Evolutionary conservation across 768 basidiomycete species (phyloP).

Genomic region (Tylopilus rubrobrunneus): DNA sequence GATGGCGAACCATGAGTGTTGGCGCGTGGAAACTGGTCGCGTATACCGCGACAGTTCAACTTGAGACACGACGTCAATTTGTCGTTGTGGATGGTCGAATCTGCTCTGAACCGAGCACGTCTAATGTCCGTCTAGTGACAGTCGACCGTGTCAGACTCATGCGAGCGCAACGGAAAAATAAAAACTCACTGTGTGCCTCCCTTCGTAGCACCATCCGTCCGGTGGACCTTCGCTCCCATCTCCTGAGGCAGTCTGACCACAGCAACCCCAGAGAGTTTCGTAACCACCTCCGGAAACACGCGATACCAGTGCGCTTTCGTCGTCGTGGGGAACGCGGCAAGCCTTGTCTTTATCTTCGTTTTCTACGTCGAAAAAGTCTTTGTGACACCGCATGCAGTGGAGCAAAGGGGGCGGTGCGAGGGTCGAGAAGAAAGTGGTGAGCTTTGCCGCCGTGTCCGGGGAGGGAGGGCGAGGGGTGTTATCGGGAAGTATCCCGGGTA

Average conservation of each 20-base stretch:
- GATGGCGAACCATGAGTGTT: not conserved
- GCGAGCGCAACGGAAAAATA: not conserved
- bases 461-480: constrained; percentile 23
- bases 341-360: constrained; percentile 57
- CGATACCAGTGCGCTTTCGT: constrained; percentile 75
- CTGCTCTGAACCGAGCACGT: constrained; percentile 76
- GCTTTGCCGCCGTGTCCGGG: constrained; percentile 39
- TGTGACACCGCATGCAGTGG: constrained; percentile 77
- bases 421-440: constrained; percentile 56
- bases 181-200: constrained; percentile 58
- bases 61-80: constrained; percentile 60
- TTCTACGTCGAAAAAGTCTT: constrained; percentile 64
- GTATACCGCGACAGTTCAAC: constrained; percentile 50
- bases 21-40: constrained; percentile 15
- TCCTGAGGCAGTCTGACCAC: constrained; percentile 66
- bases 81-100: constrained; percentile 62
- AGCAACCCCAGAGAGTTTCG: constrained; percentile 70
- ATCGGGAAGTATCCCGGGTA: constrained; percentile 10
- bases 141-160: not conserved
- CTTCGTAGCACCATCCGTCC: constrained; percentile 86
- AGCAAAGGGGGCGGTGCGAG: constrained; percentile 64
- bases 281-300: constrained; percentile 43
- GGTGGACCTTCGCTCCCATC: constrained; percentile 81
- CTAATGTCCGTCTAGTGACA: constrained; percentile 57
- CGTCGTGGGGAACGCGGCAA: constrained; percentile 72